phyloP scores from a whole-genome alignment of 2,329 filamentous ascomycete species.

The Stachybotrys echinatus region DNA sequence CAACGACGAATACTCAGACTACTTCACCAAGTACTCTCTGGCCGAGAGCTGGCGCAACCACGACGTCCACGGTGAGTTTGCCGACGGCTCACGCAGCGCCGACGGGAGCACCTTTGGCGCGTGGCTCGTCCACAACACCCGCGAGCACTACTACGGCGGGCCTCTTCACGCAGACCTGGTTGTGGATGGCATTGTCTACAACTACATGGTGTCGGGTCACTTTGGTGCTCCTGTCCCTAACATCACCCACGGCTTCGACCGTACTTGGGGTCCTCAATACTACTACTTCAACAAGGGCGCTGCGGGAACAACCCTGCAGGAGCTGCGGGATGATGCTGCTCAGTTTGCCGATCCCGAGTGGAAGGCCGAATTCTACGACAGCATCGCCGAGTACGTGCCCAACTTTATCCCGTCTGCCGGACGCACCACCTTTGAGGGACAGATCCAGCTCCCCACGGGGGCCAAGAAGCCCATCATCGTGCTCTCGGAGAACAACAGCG shows the following conservation, averaged over 20 bases:
- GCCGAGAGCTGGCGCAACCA: slow-evolving; percentile 52
- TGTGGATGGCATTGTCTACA: slow-evolving; percentile 60
- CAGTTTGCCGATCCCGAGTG: slow-evolving; percentile 9
- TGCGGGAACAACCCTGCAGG: neutral
- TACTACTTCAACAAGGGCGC: slow-evolving; percentile 50
- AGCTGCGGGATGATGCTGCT: slow-evolving; percentile 9
- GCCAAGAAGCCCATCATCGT: slow-evolving; percentile 40
- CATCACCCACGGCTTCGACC: slow-evolving; percentile 57
- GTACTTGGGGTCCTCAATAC: slow-evolving; percentile 58
- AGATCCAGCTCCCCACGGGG: slow-evolving; percentile 8
- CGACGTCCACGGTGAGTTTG: slow-evolving; percentile 46
- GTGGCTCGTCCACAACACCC: slow-evolving; percentile 58
- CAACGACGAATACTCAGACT: slow-evolving; percentile 47
- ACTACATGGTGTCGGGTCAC: slow-evolving; percentile 56
- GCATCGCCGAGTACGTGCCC: slow-evolving; percentile 7
- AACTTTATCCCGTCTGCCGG: slow-evolving; percentile 8
- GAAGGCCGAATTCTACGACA: slow-evolving; percentile 14
- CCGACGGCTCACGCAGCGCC: slow-evolving; percentile 29
- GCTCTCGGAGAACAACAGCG: slow-evolving; percentile 27
- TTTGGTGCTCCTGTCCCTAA: slow-evolving; percentile 57
- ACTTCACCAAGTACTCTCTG: slow-evolving; percentile 62
- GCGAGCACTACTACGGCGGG: slow-evolving; percentile 55
- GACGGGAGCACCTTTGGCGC: slow-evolving; percentile 50
- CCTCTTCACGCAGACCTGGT: slow-evolving; percentile 56
- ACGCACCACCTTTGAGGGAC: slow-evolving; percentile 8